Conservation (phyloP, 805 yeast genomes). For the Wickerhamiella allomyrinae region DNA sequence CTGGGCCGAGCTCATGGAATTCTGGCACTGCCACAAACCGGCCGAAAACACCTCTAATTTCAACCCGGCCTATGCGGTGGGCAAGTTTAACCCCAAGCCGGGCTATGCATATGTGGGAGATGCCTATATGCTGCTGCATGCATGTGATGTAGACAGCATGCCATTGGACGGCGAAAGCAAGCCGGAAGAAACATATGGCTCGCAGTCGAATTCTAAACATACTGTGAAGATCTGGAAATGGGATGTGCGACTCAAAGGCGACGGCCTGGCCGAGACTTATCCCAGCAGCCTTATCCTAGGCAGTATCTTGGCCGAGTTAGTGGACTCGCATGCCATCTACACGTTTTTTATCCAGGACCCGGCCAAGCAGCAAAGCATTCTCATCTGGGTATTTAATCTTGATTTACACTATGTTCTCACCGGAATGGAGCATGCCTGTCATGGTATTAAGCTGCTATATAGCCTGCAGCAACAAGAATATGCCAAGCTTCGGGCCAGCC, state of each 20-base stretch:
- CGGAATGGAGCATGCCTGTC: slow-evolving; percentile 11
- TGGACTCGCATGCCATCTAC: slow-evolving; percentile 24
- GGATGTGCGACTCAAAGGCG: slow-evolving; percentile 30
- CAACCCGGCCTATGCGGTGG: slow-evolving; percentile 18
- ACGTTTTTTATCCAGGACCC: slow-evolving; percentile 14
- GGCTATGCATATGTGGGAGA: slow-evolving; percentile 39
- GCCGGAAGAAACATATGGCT: neutral
- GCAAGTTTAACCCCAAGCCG: slow-evolving; percentile 27
- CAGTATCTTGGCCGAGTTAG: slow-evolving; percentile 17
- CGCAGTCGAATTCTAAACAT: neutral
- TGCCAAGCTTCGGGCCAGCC: slow-evolving; percentile 18
- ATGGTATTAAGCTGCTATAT: slow-evolving; percentile 35
- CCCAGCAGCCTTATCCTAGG: slow-evolving; percentile 7
- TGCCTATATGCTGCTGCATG: slow-evolving; percentile 36
- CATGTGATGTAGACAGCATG: slow-evolving; percentile 7
- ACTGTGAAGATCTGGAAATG: slow-evolving; percentile 38
- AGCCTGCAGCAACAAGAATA: slow-evolving; percentile 23
- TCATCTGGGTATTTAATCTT: slow-evolving; percentile 38
- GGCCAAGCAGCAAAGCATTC: neutral
- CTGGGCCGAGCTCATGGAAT: slow-evolving; percentile 93
- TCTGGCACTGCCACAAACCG: slow-evolving; percentile 84
- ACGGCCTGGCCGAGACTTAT: slow-evolving; percentile 2
- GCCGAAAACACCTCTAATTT: slow-evolving; percentile 6
- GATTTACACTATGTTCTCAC: slow-evolving; percentile 24
- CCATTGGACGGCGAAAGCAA: neutral